Base-by-base conservation (phyloP, 495 filamentous ascomycete species). In the Tuber umbilicatum region DNA sequence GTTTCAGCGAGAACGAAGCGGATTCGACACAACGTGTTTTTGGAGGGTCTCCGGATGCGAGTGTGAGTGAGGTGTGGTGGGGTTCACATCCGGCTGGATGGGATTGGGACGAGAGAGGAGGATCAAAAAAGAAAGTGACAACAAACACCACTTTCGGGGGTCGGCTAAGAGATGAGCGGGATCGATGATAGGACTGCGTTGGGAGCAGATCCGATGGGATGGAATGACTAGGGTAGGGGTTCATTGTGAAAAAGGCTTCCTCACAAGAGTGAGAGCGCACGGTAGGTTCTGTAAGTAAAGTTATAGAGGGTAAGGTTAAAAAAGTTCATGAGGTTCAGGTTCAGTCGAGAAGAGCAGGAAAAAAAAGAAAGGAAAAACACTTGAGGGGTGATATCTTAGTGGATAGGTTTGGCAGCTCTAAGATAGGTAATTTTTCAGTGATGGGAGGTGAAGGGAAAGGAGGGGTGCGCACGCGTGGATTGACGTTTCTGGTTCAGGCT, bases 151-250 rank as follows among this genome's bases (percentile, higher is more conserved):
- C 76, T 78, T 78, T 76, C 75, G 71, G 77, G 47, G 76, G 77
- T 79, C 77, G 77, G 77, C 77, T 79, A 79, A 79, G 77, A 79
- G 77, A 79, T 79, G 77, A 79, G 77, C 77, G 77, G 77, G 77
- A 79, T 78, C 77, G 77, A 79, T 79, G 77, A 79, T 79, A 79
- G 77, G 77, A 79, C 77, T 79, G 77, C 77, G 77, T 79, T 79
- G 77, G 77, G 72, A 78, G 77, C 60, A 79, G 77, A 79, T 79
- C 77, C 77, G 77, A 79, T 79, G 77, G 77, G 77, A 79, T 79
- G 77, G 77, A 79, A 79, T 79, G 77, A 78, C 77, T 69, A 78
- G 77, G 55, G 55, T 17, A 64, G 27, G 76, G 77, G 76, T 79
- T 79, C 27, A 35, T 64, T 35, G 55, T 64, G 27, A 64, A 64